Conservation (phyloP, 345 rosid species). For the Corymbia maculata region DNA sequence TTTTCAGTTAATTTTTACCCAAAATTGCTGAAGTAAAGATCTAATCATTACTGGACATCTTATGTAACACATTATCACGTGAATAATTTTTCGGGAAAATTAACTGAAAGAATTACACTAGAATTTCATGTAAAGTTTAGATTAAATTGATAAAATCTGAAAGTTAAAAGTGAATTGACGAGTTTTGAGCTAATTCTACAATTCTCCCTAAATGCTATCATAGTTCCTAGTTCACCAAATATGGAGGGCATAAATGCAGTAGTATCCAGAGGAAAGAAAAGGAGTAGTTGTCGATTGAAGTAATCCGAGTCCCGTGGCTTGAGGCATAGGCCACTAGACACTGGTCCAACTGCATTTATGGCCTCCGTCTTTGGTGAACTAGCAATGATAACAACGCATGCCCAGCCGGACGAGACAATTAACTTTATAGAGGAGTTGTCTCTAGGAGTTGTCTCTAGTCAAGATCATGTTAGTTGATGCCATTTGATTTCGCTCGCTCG, state of each 20-base stretch:
- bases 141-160: too few relatives aligned
- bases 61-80: background rate
- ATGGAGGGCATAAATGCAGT: background rate
- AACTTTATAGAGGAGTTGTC: background rate
- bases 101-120: accelerated
- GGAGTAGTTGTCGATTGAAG: background rate
- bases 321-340: background rate
- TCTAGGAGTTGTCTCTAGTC: background rate
- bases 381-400: background rate
- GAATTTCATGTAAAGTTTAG: background rate
- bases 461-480: background rate
- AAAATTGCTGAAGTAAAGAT: background rate
- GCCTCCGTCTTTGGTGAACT: background rate
- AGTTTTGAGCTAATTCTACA: too few relatives aligned
- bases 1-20: background rate
- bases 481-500: background rate
- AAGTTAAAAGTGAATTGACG: too few relatives aligned
- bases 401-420: background rate
- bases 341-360: background rate
- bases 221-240: background rate
- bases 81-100: accelerated
- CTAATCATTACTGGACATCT: background rate
- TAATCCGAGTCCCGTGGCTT: background rate
- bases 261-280: background rate
- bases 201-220: background rate